A percentile compares a stretch with the other conserved stretches of the same genome.
phyloP scores from a whole-genome alignment of 2,329 filamentous ascomycete genomes.

The Penicillium expansum region DNA sequence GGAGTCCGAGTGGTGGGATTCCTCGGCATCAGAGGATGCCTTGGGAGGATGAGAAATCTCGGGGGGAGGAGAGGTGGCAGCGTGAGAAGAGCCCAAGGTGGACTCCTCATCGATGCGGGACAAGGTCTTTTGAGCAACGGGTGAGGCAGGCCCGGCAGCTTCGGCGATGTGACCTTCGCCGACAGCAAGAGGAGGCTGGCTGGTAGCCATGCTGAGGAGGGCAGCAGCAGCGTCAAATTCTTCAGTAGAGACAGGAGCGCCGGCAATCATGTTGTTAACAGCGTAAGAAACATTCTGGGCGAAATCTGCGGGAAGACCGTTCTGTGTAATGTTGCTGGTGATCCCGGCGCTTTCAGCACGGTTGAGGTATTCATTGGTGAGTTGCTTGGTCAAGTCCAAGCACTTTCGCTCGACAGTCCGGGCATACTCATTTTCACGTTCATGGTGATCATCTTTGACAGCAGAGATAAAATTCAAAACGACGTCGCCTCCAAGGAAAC shows the following conservation, averaged over 20 bases:
- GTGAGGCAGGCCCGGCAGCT: background rate
- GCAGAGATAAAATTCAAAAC: constrained; percentile 19
- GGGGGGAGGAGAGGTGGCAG: constrained; percentile 2
- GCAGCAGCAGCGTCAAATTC: constrained; percentile 16
- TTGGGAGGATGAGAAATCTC: background rate
- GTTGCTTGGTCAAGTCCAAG: constrained; percentile 7
- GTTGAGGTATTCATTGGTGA: constrained; percentile 12
- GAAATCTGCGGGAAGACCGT: constrained; percentile 1
- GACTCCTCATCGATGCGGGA: constrained; percentile 6
- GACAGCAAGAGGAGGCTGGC: background rate
- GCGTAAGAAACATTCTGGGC: constrained; percentile 1
- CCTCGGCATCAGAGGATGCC: background rate
- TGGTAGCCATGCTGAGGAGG: constrained; percentile 14
- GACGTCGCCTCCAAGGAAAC: constrained; percentile 17
- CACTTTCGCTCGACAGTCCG: constrained; percentile 10
- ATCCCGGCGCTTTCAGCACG: background rate
- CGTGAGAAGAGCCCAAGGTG: constrained; percentile 6
- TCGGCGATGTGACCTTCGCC: constrained; percentile 2
- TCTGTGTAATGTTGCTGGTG: background rate
- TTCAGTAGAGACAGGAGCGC: background rate
- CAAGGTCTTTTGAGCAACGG: background rate
- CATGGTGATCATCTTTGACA: constrained; percentile 12
- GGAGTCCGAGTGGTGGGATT: constrained; percentile 3
- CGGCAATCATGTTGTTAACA: constrained; percentile 7
- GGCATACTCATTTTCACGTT: constrained; percentile 5